Base-by-base conservation (phyloP, 352 stramenopile species). In the Pilasporangium apinafurcum region DNA sequence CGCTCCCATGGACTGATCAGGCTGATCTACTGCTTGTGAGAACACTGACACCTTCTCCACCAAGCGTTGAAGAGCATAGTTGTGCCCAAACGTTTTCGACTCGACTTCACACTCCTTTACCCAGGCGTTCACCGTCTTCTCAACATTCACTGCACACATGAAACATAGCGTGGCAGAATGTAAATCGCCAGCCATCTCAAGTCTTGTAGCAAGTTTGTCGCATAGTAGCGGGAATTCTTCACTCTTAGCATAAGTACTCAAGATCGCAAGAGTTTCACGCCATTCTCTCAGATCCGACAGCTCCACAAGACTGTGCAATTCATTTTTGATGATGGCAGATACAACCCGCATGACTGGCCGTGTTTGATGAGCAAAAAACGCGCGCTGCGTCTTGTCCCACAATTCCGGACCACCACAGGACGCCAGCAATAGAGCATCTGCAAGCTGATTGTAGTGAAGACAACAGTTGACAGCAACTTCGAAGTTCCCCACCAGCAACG, bases 401-500 rank as follows among this genome's bases (percentile, higher is more conserved):
- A 99, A 79, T 26, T 98, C 95, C 7, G 77, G 75, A 7, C 95
- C 96, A 28, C 95, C 96, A 47, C 88, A 95, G 16, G 83, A 92
- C 22, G 83, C 78, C 17, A 99, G 61, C 16, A 99, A 43, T 31
- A 99, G 62, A 2, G 96, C 96, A 62, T 99, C 96, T 0, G 95
- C 92, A 50, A 98, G 83, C 54, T 98, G 94, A 30, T 96, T 94
- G 53, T 97, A 96, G 29, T 82, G 74, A 47, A 99, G 83, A 46
- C 96, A 99, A 61, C 81, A 96, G 62, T 99, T 96, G 9, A 99
- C 96, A 0, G 96, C 96, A 5, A 96, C 90, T 52, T 97, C 93
- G 55, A 99, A 99, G 68, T 99, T 98, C 29, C 96, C 96, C 5
- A 98, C 95, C 7, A 99, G 63, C 17, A 99, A 65, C 2, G 96